Conservation (phyloP, 306 rosid species). For the Ormosia semicastrata region DNA sequence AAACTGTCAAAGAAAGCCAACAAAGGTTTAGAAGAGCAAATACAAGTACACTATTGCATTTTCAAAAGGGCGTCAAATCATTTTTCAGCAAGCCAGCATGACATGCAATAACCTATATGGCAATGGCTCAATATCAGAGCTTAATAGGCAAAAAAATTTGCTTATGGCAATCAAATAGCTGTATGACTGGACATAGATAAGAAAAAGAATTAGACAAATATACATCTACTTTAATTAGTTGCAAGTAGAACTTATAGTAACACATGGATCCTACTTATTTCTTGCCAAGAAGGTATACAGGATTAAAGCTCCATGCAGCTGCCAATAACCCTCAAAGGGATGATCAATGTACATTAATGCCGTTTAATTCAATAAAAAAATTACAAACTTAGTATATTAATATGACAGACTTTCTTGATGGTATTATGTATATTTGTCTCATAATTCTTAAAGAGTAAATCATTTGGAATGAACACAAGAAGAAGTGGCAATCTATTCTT, state of each 20-base stretch:
- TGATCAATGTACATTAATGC: neutral
- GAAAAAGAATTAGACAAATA: constrained; percentile 5
- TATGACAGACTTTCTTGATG: neutral
- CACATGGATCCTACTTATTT: neutral
- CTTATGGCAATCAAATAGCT: constrained; percentile 11
- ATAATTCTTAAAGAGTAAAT: neutral
- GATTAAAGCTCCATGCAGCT: constrained; percentile 3
- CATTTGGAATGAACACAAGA: neutral
- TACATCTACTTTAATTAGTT: neutral
- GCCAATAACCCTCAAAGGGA: neutral
- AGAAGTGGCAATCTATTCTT: constrained; percentile 5
- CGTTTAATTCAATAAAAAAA: neutral
- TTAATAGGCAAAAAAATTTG: neutral
- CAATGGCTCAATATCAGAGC: constrained; percentile 18
- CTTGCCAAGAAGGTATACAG: neutral
- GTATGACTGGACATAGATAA: neutral
- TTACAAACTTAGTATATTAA: neutral
- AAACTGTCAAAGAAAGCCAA: neutral
- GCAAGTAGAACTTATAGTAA: neutral
- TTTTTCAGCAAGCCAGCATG: neutral
- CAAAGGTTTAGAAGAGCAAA: neutral
- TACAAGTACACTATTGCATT: neutral
- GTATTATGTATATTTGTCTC: neutral
- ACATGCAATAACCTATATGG: neutral
- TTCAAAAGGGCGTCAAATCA: neutral